Conservation (phyloP, 441 rosid genomes). For the Erodium trifolium region DNA sequence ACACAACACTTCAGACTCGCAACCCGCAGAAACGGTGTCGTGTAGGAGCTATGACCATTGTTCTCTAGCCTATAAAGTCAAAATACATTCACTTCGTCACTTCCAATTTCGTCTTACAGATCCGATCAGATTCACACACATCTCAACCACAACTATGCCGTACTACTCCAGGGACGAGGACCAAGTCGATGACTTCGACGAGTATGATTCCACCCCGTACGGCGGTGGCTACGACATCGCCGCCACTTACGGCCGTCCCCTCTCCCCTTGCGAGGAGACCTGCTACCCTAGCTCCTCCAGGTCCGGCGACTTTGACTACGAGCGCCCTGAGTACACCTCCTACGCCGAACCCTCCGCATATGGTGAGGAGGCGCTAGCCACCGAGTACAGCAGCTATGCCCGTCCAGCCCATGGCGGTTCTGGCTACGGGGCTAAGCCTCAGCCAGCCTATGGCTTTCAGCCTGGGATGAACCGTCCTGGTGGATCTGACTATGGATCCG, state of each 20-base stretch:
- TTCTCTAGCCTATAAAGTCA: too few relatives aligned
- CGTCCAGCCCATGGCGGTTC: slow-evolving; percentile 18
- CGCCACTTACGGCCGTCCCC: slow-evolving; percentile 63
- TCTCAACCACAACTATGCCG: slow-evolving; percentile 36
- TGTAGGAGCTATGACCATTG: too few relatives aligned
- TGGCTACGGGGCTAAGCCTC: slow-evolving; percentile 19
- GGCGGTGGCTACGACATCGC: slow-evolving; percentile 69
- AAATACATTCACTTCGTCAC: too few relatives aligned
- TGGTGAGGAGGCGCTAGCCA: slow-evolving; percentile 42
- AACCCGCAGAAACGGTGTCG: too few relatives aligned
- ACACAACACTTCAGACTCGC: too few relatives aligned
- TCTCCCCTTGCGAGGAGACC: slow-evolving; percentile 49
- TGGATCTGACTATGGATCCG: slow-evolving; percentile 21
- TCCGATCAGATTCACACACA: background rate
- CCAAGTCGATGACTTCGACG: slow-evolving; percentile 57
- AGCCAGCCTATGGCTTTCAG: slow-evolving; percentile 19
- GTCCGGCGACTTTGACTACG: slow-evolving; percentile 43
- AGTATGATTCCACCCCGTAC: slow-evolving; percentile 77
- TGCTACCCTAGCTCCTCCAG: slow-evolving; percentile 40
- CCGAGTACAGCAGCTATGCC: slow-evolving; percentile 66
- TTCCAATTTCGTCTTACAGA: too few relatives aligned
- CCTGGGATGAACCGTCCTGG: slow-evolving; percentile 22
- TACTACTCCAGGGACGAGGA: slow-evolving; percentile 44
- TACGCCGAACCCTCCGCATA: slow-evolving; percentile 58
- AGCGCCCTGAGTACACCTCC: slow-evolving; percentile 42